Evolutionary conservation across 1,284 basidiomycete genomes (phyloP).

Genomic region (Ceratobasidium sp.): DNA sequence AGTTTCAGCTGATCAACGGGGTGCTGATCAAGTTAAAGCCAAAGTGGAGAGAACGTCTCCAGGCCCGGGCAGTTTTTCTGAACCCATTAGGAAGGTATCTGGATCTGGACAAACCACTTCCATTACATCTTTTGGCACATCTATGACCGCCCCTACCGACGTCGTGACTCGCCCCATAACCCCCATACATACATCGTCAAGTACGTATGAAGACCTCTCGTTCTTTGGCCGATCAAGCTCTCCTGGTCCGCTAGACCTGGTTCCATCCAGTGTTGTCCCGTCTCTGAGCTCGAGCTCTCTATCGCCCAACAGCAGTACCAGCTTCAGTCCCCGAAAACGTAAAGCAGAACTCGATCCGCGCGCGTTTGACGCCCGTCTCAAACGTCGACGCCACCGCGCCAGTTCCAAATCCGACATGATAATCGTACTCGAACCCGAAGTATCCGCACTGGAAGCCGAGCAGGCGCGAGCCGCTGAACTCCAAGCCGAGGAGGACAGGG

Average conservation of each 20-base stretch:
- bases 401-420: background rate
- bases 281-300: background rate
- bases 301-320: background rate
- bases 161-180: background rate
- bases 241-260: background rate
- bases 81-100: too few species aligned
- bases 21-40: background rate
- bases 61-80: too few species aligned
- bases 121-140: too few species aligned
- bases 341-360: conserved; percentile 27
- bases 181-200: background rate
- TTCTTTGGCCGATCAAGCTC: background rate
- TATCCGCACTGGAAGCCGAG: background rate
- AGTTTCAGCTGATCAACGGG: too few species aligned
- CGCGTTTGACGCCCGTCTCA: conserved; percentile 10
- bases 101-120: too few species aligned
- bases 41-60: background rate
- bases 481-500: background rate
- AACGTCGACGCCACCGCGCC: conserved; percentile 1
- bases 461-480: background rate
- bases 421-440: background rate
- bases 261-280: too few species aligned
- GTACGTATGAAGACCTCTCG: background rate
- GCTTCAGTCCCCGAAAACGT: conserved; percentile 1
- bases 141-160: background rate